Base-by-base conservation (phyloP, 2,329 filamentous ascomycete species). In the Phialophora chinensis region DNA sequence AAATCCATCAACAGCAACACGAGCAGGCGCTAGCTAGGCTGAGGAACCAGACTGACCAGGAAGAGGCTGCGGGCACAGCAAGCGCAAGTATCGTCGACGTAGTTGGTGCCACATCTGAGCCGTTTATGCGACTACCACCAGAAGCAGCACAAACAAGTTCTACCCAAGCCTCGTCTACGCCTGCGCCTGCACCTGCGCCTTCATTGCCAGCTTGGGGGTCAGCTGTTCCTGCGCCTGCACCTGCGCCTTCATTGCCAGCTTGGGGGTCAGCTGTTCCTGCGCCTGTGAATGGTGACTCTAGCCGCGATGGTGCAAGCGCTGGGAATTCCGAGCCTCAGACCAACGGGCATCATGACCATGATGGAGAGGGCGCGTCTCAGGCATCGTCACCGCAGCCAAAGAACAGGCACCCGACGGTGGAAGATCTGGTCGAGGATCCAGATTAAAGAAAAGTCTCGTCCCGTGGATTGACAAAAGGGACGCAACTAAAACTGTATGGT, bases 331-430 rank as follows among this genome's bases (percentile, higher is more conserved):
- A 29, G 27, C 38, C 20, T 14, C 63, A 58, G 29, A 33, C 58
- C 17, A 65, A 65, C 44, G 60, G 61, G 11, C 55, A 27, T 42
- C 53, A 58, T 60, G 61, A 44, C 42, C 49, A 61, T 38, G 61
- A 31, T 8, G 52, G 11, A 25, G 61, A 52, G 27, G 59, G 59
- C 49, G 29, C 12, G 17, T 23, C 65, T 56, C 33, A 57, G 29
- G 44, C 54, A 31, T 38, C 33, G 14, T 58, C 54, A 35, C 33
- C 42, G 77, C 79, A 69, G 75, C 76, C 52, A 17, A 79, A 78
- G 64, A 75, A 71, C 5, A 75, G 72, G 57, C 76, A 79, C 25
- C 77, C 77, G 1, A 78, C 79, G 31, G 74, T 81, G 14, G 79
- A 81, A 63, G 79, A 81, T 62, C 61, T 69, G 47, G 66, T 69